Base-by-base conservation (phyloP, 1,139 yeast genomes). In the Chernovozyma sophiae-reginae region DNA sequence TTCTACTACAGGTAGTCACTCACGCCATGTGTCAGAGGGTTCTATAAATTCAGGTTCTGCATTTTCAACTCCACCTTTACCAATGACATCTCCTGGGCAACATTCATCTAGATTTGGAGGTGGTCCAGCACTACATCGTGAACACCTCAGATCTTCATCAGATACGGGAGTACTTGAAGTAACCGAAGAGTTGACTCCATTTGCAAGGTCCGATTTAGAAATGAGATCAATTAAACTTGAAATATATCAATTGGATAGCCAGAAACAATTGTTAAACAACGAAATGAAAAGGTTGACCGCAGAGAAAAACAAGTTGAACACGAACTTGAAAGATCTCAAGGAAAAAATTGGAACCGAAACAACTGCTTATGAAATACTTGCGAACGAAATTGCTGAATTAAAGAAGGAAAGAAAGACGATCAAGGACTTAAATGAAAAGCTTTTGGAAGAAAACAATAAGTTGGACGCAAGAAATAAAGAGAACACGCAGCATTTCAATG, bases 61-160 rank as follows among this genome's bases (percentile, higher is more conserved):
- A 1, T 67, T 57, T 45, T 60, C 66, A 3, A 70, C 77, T 0
- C 77, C 78, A 3, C 76, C 77, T 14, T 53, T 72, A 10, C 72
- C 71, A 8, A 43, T 45, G 26, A 43, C 51, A 12, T 52, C 60
- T 12, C 55, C 56, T 8, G 36, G 47, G 30, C 43, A 38, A 13
- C 46, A 39, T 13, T 25, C 42, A 17, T 24, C 29, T 17, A 33
- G 18, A 17, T 29, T 33, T 17, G 6, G 28, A 8, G 32, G 36
- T 13, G 32, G 32, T 8, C 35, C 30, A 3, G 39, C 36, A 3
- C 39, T 38, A 14, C 36, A 36, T 23, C 42, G 52, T 28, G 58
- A 52, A 8, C 73, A 63, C 43, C 56, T 58, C 25, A 62, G 76
- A 38, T 63, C 74, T 2, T 53, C 62, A 4, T 62, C 72, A 2